A percentile compares a stretch with the other conserved stretches of the same genome.
Conservation (phyloP, 176 grass and related monocot genomes). For the sorghum (Sorghum bicolor) region Sorghum_bicolor_NCBIv3 NC_012873.2:61182001-61182500, state of each 20-base stretch:
- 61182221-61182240: constrained; percentile 95
- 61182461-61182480: not conserved
- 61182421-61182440: constrained; percentile 16
- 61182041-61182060: constrained; percentile 26
- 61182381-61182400: constrained; percentile 94
- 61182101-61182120: constrained; percentile 56
- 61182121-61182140: constrained; percentile 48
- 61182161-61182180: constrained; percentile 76
- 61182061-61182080: constrained; percentile 45
- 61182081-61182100: constrained; percentile 42
- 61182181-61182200: constrained; percentile 59
- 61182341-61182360: constrained; percentile 49
- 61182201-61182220: constrained; percentile 86
- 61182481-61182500: not conserved
- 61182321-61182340: constrained; percentile 63
- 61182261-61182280: constrained; percentile 75
- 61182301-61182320: constrained; percentile 91
- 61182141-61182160: constrained; percentile 51
- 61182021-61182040: constrained; percentile 19
- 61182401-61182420: constrained; percentile 93
- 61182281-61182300: constrained; percentile 85
- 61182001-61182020: constrained; percentile 90
- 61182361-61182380: constrained; percentile 78
- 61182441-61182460: constrained; percentile 4
- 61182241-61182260: constrained; percentile 90